A percentile compares a stretch with the other conserved stretches of the same genome.
These are phyloP conservation scores for Pseudopithomyces chartarum DNA, from an alignment of 2,329 filamentous ascomycete genomes.

Conservation along the genomic window DNA sequence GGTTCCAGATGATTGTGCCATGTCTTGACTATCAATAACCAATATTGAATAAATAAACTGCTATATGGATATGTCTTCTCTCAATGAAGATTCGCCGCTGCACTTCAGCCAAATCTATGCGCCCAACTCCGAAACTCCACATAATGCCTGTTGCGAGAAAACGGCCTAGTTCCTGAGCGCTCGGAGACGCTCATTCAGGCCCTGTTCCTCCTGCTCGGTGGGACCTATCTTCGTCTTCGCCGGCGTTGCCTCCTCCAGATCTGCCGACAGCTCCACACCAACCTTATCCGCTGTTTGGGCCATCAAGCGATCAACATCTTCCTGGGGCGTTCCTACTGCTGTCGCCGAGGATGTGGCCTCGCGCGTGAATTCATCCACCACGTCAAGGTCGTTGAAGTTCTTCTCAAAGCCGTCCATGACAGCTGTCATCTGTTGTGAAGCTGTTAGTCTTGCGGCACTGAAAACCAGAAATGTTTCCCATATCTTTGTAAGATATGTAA, in stretches of 20 bases:
- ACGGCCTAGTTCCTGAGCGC: constrained; percentile 54
- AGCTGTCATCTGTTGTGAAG: constrained; percentile 58
- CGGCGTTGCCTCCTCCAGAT: constrained; percentile 67
- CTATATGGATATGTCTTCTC: too few species aligned
- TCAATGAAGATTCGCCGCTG: neutral
- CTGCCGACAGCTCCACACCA: constrained; percentile 78
- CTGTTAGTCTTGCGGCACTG: too few species aligned
- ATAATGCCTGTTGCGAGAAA: neutral
- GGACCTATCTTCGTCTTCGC: constrained; percentile 66
- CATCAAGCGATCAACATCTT: constrained; percentile 85
- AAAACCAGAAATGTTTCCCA: too few species aligned
- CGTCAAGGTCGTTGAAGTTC: constrained; percentile 58
- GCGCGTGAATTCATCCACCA: constrained; percentile 73
- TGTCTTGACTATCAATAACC: too few species aligned
- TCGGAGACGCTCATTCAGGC: constrained; percentile 64
- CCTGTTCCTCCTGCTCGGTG: constrained; percentile 79
- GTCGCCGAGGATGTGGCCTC: constrained; percentile 83
- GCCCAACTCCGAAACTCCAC: constrained; percentile 6
- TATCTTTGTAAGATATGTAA: neutral
- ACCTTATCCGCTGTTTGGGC: constrained; percentile 87
- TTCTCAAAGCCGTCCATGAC: constrained; percentile 71
- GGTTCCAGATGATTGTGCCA: too few species aligned
- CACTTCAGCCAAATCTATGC: neutral
- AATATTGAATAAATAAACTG: too few species aligned
- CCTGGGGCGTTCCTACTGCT: constrained; percentile 73